Evolutionary conservation across 225 moss, liverwort and hornwort species (phyloP).

Genomic region (Lunularia cruciata): DNA sequence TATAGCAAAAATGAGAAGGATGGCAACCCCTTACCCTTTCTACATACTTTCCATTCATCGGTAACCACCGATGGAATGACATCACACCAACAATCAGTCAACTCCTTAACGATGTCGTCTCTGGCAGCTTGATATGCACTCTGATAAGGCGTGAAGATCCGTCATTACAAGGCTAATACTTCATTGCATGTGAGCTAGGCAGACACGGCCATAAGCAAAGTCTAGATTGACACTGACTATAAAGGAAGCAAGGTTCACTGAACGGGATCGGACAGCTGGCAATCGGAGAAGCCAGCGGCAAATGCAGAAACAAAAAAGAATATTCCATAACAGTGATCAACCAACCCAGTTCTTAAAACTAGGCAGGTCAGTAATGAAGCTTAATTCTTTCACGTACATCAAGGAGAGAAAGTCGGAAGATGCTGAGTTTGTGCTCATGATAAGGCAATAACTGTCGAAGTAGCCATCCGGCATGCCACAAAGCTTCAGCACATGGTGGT

Average conservation of each 20-base stretch:
- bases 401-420: slow-evolving; percentile 62
- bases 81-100: slow-evolving; percentile 96
- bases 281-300: too few relatives aligned
- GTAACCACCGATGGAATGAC: slow-evolving; percentile 82
- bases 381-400: slow-evolving; percentile 74
- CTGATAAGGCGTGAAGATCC: slow-evolving; percentile 38
- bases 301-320: too few relatives aligned
- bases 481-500: slow-evolving; percentile 85
- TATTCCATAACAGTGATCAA: too few relatives aligned
- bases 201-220: too few relatives aligned
- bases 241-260: not conserved
- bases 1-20: not conserved
- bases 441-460: slow-evolving; percentile 86
- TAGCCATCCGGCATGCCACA: slow-evolving; percentile 99
- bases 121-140: slow-evolving; percentile 78
- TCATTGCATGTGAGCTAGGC: too few relatives aligned
- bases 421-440: slow-evolving; percentile 74
- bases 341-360: too few relatives aligned
- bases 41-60: slow-evolving; percentile 95
- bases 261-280: not conserved
- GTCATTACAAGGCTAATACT: too few relatives aligned
- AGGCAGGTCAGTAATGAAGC: too few relatives aligned
- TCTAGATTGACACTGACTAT: not conserved
- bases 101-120: slow-evolving; percentile 66
- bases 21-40: slow-evolving; percentile 65